These are phyloP conservation scores for Pascua guehoae DNA, from an alignment of 1,284 basidiomycete genomes.

Conservation along the genomic window DNA sequence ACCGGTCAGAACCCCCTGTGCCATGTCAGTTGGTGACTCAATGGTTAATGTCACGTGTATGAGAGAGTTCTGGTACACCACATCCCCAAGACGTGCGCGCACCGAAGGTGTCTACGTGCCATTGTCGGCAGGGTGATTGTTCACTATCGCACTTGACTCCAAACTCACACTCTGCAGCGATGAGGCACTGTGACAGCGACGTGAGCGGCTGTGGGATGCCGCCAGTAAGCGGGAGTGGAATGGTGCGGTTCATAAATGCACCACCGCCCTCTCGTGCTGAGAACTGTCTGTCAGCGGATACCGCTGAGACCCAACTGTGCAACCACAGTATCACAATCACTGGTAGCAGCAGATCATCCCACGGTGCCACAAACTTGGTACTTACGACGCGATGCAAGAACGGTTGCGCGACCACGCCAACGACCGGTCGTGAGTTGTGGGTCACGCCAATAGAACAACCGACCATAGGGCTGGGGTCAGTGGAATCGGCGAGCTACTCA, in stretches of 20 bases:
- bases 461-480: constrained; percentile 35
- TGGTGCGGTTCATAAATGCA: constrained; percentile 64
- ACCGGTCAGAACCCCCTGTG: constrained; percentile 76
- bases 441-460: constrained; percentile 75
- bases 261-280: constrained; percentile 74
- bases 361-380: not conserved
- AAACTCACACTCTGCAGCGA: constrained; percentile 77
- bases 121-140: no score
- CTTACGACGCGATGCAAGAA: constrained; percentile 75
- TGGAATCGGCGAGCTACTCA: constrained; percentile 13
- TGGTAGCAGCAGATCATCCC: no score
- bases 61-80: no score
- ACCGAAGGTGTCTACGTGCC: no score
- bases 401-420: constrained; percentile 87
- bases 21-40: constrained; percentile 6
- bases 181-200: constrained; percentile 71
- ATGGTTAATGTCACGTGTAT: no score
- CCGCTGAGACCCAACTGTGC: no score
- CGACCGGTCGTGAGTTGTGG: constrained; percentile 68
- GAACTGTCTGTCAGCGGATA: constrained; percentile 56
- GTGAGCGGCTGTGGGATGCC: constrained; percentile 65
- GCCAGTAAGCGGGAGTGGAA: constrained; percentile 68
- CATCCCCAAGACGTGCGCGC: no score
- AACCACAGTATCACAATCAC: not conserved
- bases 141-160: constrained; percentile 4